Percentiles rank a stretch among this genome's conserved stretches.
phyloP scores from a whole-genome alignment of 257 asterid genomes.

The Ajuga chamaepitys region DNA sequence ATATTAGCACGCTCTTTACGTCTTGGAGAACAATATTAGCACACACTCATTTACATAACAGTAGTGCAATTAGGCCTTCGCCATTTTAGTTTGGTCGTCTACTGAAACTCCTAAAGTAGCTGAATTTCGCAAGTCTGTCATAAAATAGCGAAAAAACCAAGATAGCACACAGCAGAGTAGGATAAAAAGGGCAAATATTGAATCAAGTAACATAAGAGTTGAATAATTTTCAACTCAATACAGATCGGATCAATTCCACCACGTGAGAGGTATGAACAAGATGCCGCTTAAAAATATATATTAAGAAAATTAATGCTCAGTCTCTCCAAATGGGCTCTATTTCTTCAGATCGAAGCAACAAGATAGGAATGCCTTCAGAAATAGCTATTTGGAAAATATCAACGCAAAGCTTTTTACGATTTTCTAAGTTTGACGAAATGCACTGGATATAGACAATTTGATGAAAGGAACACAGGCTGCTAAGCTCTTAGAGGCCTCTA shows the following conservation, averaged over 20 bases:
- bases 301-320: background rate
- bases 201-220: background rate
- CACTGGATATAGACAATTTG: too few species aligned
- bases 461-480: too few species aligned
- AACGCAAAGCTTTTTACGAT: background rate
- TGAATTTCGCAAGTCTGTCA: background rate
- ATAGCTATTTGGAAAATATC: background rate
- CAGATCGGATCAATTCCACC: background rate
- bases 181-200: background rate
- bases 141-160: background rate
- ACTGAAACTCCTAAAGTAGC: background rate
- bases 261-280: background rate
- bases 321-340: background rate
- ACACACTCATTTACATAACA: background rate
- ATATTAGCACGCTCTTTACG: background rate
- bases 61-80: background rate
- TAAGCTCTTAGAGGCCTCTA: too few species aligned
- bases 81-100: background rate
- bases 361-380: background rate
- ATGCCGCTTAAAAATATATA: background rate
- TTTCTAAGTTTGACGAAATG: background rate
- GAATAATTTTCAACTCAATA: background rate
- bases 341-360: background rate
- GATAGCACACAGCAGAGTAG: background rate
- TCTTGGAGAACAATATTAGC: background rate